Percentiles rank a stretch among this genome's conserved stretches.
These are phyloP conservation scores for Aspergillus candidus DNA, from an alignment of 2,329 filamentous ascomycete species.

Conservation along the genomic window DNA sequence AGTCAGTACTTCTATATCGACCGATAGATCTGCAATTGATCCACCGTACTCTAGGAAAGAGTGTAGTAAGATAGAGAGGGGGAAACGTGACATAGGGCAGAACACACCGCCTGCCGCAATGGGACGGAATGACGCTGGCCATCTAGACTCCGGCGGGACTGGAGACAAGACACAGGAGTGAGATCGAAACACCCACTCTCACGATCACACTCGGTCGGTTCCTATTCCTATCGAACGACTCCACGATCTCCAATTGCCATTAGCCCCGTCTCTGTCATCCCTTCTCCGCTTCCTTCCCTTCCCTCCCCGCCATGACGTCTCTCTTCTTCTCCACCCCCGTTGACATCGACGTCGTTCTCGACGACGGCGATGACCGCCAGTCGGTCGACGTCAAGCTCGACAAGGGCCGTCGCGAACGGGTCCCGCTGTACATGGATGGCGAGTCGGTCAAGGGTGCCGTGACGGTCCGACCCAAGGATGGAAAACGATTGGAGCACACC, in stretches of 20 bases:
- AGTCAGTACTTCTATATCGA: too few species aligned
- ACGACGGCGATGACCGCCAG: constrained; percentile 86
- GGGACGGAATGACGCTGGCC: too few species aligned
- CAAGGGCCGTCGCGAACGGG: constrained; percentile 95
- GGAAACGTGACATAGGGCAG: too few species aligned
- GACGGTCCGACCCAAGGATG: constrained; percentile 93
- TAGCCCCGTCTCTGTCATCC: constrained; percentile 4
- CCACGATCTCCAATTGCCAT: constrained; percentile 12
- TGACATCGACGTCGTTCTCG: constrained; percentile 97
- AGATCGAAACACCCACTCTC: too few species aligned
- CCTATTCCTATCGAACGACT: background rate
- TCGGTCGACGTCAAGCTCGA: constrained; percentile 98
- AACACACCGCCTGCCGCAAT: too few species aligned
- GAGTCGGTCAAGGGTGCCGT: constrained; percentile 97
- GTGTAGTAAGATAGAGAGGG: too few species aligned
- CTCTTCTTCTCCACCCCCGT: constrained; percentile 98
- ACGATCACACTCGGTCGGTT: too few species aligned
- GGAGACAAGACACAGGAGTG: too few species aligned
- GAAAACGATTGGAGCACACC: constrained; percentile 94
- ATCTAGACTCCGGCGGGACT: background rate
- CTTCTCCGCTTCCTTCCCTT: background rate
- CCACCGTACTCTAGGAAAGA: too few species aligned
- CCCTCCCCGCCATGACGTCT: constrained; percentile 67
- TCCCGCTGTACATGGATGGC: constrained; percentile 93
- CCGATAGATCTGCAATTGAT: too few species aligned